Evolutionary conservation across 192 early-diverging fungal genomes (phyloP), one percentile per base, ranked within the genome.

Genomic region (Coemansia furcata): DNA sequence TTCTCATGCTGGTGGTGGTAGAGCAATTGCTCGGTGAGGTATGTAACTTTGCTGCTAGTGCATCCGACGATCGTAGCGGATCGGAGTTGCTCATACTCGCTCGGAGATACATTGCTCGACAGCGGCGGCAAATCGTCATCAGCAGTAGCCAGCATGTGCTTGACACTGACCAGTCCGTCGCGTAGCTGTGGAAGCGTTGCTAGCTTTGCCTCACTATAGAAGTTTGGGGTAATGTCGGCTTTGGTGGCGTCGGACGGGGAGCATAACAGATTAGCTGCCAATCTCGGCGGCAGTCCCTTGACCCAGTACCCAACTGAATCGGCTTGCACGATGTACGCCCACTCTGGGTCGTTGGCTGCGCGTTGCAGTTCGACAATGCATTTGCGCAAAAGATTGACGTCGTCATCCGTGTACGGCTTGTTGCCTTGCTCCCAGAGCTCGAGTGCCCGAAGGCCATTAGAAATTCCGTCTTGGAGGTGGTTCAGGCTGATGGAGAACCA

Each of bases 401-500:
- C 80, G 0, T 54, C 57, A 6, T 4, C 36, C 0, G 80, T 64
- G 43, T 78, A 83, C 6, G 75, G 71, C 66, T 78, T 77, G 33
- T 71, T 36, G 12, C 76, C 76, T n/a, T 69, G 38, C 23, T 65
- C 58, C 71, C 76, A 83, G 37, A 72, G 72, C 55, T 74, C 69
- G 14, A 83, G 68, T 1, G 76, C 80, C 4, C 65, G 54, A 29
- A 66, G 61, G 11, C 75, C 80, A 23, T 78, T 71, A 43, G 9
- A 55, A 40, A 83, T 63, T 6, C 69, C 74, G 47, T 74, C 80
- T 6, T 64, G 40, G 35, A 83, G 66, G 49, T 83, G 75, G 23
- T 69, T 74, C 8, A 63, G 40, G 38, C 69, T 75, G 39, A 74
- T 82, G 1, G 85, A 71, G 55, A 87, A 87, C 91, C 91, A 93